phyloP scores from a whole-genome alignment of 2,329 filamentous ascomycete genomes.

The Claviceps purpurea region DNA sequence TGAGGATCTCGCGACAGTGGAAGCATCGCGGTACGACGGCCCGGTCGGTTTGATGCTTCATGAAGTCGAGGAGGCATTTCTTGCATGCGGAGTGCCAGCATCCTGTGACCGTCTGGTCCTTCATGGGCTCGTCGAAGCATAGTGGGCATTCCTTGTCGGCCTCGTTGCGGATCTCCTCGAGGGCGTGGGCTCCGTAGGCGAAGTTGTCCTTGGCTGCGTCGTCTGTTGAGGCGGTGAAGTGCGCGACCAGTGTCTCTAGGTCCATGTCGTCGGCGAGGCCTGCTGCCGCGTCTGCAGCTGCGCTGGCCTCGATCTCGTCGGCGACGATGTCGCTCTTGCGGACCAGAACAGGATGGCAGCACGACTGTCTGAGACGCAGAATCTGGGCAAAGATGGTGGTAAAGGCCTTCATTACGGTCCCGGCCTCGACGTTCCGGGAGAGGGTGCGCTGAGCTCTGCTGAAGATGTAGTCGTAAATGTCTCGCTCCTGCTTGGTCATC shows the following conservation, averaged over 20 bases:
- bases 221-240: constrained; percentile 61
- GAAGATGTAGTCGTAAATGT: constrained; percentile 88
- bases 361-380: constrained; percentile 79
- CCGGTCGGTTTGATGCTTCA: constrained; percentile 72
- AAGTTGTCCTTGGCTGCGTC: constrained; percentile 48
- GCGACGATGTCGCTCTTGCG: constrained; percentile 73
- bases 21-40: constrained; percentile 71
- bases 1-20: constrained; percentile 76
- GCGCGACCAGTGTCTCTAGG: constrained; percentile 68
- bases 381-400: constrained; percentile 98
- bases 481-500: constrained; percentile 69
- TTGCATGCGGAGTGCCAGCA: constrained; percentile 98
- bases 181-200: constrained; percentile 67
- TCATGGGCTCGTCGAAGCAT: constrained; percentile 91
- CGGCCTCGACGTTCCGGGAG: constrained; percentile 74
- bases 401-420: constrained; percentile 87
- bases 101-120: constrained; percentile 82
- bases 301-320: constrained; percentile 72
- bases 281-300: constrained; percentile 60
- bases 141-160: constrained; percentile 83
- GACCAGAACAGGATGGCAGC: constrained; percentile 83
- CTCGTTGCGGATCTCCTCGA: constrained; percentile 85
- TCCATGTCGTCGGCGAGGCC: constrained; percentile 95
- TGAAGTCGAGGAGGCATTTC: constrained; percentile 79
- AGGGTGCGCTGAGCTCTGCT: constrained; percentile 72